These are phyloP conservation scores for Microdochium paspali DNA, from an alignment of 2,329 filamentous ascomycete species.

Conservation along the genomic window DNA sequence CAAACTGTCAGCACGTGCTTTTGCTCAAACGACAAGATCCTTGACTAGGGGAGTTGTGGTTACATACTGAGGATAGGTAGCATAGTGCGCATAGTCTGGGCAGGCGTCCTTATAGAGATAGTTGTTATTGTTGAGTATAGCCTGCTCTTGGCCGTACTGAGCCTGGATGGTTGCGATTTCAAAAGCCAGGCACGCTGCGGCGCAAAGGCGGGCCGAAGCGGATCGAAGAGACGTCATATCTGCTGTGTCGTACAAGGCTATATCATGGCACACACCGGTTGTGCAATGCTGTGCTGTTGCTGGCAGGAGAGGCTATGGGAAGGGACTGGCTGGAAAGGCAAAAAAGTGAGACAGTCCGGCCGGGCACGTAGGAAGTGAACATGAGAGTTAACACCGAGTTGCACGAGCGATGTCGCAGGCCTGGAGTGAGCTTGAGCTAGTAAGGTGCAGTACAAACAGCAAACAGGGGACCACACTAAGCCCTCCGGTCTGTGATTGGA, in stretches of 20 bases:
- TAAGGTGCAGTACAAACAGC: no score
- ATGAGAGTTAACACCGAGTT: no score
- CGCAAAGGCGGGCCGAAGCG: neutral
- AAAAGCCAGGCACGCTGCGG: slow-evolving; percentile 5
- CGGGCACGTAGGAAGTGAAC: no score
- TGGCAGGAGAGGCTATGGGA: no score
- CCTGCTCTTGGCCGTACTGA: slow-evolving; percentile 18
- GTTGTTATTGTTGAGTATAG: slow-evolving; percentile 16
- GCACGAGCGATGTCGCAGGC: no score
- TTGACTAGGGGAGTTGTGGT: neutral
- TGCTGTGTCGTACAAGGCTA: neutral
- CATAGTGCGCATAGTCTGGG: slow-evolving; percentile 55
- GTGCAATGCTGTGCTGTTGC: no score
- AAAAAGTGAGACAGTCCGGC: no score
- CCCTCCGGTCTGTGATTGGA: no score
- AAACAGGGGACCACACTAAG: no score
- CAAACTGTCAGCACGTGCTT: neutral
- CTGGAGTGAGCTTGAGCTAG: no score
- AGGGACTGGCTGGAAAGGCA: no score
- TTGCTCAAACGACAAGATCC: neutral
- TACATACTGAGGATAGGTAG: slow-evolving; percentile 47
- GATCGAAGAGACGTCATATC: neutral
- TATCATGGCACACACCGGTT: no score
- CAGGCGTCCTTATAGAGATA: slow-evolving; percentile 36
- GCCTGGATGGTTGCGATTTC: slow-evolving; percentile 5